phyloP scores from a whole-genome alignment of 2,329 filamentous ascomycete genomes.

The Cladobotryum protrusum region DNA sequence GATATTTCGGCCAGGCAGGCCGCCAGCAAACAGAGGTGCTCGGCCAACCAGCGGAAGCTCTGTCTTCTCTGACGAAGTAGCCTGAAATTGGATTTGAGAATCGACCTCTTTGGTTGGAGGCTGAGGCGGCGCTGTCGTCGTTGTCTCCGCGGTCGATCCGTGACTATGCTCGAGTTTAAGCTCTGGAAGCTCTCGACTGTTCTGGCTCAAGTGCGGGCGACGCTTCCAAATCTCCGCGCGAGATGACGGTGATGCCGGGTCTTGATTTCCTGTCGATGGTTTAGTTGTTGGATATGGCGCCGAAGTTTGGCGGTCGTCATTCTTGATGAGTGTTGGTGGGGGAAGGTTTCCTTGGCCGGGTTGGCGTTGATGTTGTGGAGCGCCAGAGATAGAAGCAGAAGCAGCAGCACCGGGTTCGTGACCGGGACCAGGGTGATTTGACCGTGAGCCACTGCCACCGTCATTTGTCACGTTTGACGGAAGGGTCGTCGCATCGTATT shows the following conservation, averaged over 20 bases:
- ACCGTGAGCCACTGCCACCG: conserved; percentile 10
- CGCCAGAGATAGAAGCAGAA: neutral
- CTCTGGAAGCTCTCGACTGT: conserved; percentile 39
- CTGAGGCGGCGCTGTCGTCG: conserved; percentile 6
- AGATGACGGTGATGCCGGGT: conserved; percentile 20
- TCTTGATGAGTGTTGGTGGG: conserved; percentile 14
- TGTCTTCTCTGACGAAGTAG: neutral
- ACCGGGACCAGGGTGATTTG: neutral
- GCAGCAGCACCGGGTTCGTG: neutral
- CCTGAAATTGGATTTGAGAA: neutral
- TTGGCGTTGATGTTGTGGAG: conserved; percentile 1
- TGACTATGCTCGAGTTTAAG: conserved; percentile 44
- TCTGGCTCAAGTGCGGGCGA: conserved; percentile 44
- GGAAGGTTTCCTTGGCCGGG: conserved; percentile 2
- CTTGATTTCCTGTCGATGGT: conserved; percentile 10
- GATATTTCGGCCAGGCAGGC: conserved; percentile 25
- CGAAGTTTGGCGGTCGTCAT: conserved; percentile 3
- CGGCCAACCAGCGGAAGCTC: conserved; percentile 2
- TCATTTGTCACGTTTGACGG: neutral
- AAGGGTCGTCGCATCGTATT: neutral
- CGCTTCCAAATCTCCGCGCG: conserved; percentile 41
- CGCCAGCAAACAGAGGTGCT: conserved; percentile 15
- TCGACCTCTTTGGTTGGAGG: neutral
- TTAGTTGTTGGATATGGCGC: conserved; percentile 1
- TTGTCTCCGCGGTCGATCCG: conserved; percentile 41